Base-by-base conservation (phyloP, 495 filamentous ascomycete genomes). In the Tuber indicum region DNA sequence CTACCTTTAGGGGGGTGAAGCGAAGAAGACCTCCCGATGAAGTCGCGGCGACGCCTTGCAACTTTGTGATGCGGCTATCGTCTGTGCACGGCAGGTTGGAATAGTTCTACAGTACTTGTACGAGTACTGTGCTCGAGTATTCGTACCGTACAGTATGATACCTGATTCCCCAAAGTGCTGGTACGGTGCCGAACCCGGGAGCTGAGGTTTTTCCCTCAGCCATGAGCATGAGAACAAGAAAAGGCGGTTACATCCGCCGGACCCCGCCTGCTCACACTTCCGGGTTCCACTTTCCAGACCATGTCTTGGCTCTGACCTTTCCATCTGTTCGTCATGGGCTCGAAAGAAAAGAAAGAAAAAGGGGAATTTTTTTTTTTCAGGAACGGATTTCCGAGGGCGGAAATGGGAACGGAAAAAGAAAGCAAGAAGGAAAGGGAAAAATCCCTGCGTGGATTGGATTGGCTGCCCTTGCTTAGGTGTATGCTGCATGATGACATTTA, bases 351-450 rank as follows among this genome's bases (percentile, higher is more conserved):
- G n/a, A 62, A 62, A 66, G 4, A 8, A 19, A 66, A 36, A 36
- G 16, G 14, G 32, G 14, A 5, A 66, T 8, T 19, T 17, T 17
- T 66, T 36, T 32, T 14, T 66, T 66, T 66, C 58, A 66, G 58
- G 58, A 66, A 66, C 58, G 58, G 26, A 19, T 66, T 66, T 66
- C 58, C 58, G 14, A 36, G 58, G 58, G 58, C 58, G 58, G 58
- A 66, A 66, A 66, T 1, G 32, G 12, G 3, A 32, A 8, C 7
- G 7, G 10, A 23, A 52, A 52, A n/a, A 52, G 21, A n/a, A 9
- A n/a, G 7, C 1, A 10, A 16, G 26, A 36, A 36, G 19, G 26
- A 36, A 66, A 66, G 58, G 49, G 47, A 21, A n/a, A n/a, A n/a
- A 23, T 52, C 23, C 52, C 52, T 62, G 10, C 3, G 26, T 36